Evolutionary conservation across 306 rosid species (phyloP), one percentile per base, ranked within the genome.

Genomic region (Ormosia emarginata): DNA sequence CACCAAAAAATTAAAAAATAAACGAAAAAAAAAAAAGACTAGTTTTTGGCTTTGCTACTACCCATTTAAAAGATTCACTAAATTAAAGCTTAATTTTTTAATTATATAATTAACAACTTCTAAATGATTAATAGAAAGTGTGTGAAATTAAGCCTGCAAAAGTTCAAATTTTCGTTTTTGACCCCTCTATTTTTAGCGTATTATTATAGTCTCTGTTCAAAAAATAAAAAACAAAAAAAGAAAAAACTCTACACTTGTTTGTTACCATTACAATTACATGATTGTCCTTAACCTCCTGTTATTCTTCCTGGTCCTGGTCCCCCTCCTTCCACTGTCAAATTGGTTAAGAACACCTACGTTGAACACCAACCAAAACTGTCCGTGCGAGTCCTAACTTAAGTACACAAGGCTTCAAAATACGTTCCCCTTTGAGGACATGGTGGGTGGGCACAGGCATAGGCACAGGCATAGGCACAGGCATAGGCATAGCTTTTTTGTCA

Each of bases 331-430:
- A 73, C 53, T 41, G 40, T 49, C 5, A 59, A 75, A 14, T 32
- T 78, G 46, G 79, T 57, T 41, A 10, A 58, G 2, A 59, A 7
- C 17, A 65, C 50, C 34, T 17, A 29, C 50, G 33, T 40, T 46
- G 8, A 65, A 12, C 59, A 73, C 30, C 64, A 85, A 77, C 85
- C 63, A 69, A 41, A 83, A 58, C 44, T 76, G 72, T 41, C 61
- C 47, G 66, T 65, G 36, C 13, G 33, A 70, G 44, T 49, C 52
- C 81, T 72, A 34, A 41, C 50, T 34, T 40, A 43, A 43, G 80
- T 24, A 49, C 52, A 33, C 29, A 69, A 47, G 7, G 34, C 44
- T 2, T 3, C 2, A 30, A 71, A 49, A 18, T 10, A 72, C 61
- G 32, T 50, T 67, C 78, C 76, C 44, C 69, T 34, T 12, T 12